Evolutionary conservation across 768 basidiomycete species (phyloP).

Genomic region (Xerocomellus amylosporus): DNA sequence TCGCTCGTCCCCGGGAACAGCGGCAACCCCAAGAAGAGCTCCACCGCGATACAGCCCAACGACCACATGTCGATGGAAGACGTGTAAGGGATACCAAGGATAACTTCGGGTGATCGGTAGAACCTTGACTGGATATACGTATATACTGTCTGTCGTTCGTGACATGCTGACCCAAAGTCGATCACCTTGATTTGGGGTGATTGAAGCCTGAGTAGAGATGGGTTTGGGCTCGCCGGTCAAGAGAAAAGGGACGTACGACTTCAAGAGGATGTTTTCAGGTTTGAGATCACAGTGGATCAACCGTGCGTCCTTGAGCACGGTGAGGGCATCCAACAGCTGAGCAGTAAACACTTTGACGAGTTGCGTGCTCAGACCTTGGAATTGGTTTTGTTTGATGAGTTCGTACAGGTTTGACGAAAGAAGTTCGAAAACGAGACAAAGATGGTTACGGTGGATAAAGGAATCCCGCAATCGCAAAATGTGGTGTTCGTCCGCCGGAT

Average conservation of each 20-base stretch:
- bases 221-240: background rate
- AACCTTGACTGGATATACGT: slow-evolving; percentile 99
- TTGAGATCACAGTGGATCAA: slow-evolving; percentile 98
- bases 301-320: slow-evolving; percentile 90
- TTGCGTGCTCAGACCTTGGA: slow-evolving; percentile 94
- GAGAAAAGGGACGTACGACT: slow-evolving; percentile 58
- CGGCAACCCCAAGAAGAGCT: slow-evolving; percentile 93
- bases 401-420: slow-evolving; percentile 98
- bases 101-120: slow-evolving; percentile 96
- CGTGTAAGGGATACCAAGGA: slow-evolving; percentile 92
- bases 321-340: slow-evolving; percentile 88
- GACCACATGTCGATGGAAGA: slow-evolving; percentile 99
- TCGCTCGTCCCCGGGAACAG: slow-evolving; percentile 98
- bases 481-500: slow-evolving; percentile 94
- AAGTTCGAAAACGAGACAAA: slow-evolving; percentile 97
- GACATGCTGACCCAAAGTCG: slow-evolving; percentile 98
- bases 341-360: slow-evolving; percentile 99
- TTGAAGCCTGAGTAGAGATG: slow-evolving; percentile 61
- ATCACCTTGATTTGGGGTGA: slow-evolving; percentile 99
- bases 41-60: slow-evolving; percentile 96
- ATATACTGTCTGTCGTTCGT: slow-evolving; percentile 99
- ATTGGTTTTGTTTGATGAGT: slow-evolving; percentile 99
- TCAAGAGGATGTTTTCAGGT: slow-evolving; percentile 96
- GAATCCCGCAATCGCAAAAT: slow-evolving; percentile 93
- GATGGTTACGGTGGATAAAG: slow-evolving; percentile 94